Evolutionary conservation across 208 protist genomes (phyloP).

Genomic region (Vickermania ingenoplastis): DNA sequence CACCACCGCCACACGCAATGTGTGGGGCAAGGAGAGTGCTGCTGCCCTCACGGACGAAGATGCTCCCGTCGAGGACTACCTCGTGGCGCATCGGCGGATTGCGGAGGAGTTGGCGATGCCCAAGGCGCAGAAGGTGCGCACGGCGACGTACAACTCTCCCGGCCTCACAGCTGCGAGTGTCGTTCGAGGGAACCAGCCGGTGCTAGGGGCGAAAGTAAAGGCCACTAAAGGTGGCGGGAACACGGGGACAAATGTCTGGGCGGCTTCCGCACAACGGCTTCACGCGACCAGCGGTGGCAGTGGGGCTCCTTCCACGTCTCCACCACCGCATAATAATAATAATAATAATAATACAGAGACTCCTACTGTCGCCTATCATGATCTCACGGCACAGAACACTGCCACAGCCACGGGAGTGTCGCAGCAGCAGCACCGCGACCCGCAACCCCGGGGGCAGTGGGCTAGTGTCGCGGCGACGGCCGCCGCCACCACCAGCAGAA

Average conservation of each 20-base stretch:
- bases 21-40: no score
- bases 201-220: not conserved
- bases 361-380: not conserved
- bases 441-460: not conserved
- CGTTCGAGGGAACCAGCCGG: not conserved
- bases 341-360: not conserved
- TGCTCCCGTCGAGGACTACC: no score
- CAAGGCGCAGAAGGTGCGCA: not conserved
- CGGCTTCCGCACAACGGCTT: not conserved
- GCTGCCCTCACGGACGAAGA: no score
- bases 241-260: not conserved
- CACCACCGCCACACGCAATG: slow-evolving; percentile 1
- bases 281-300: not conserved
- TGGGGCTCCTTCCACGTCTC: not conserved
- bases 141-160: not conserved
- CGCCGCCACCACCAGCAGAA: not conserved
- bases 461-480: not conserved
- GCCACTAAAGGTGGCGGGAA: not conserved
- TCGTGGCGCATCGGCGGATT: no score
- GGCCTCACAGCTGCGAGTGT: not conserved
- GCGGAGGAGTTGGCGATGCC: slow-evolving; percentile 3
- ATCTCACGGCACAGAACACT: no score
- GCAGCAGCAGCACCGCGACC: not conserved
- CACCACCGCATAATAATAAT: no score
- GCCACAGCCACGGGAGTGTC: not conserved